Percentiles rank a stretch among this genome's conserved stretches.
Conservation (phyloP, 2,329 filamentous ascomycete species). For the Venturia pyrina region DNA sequence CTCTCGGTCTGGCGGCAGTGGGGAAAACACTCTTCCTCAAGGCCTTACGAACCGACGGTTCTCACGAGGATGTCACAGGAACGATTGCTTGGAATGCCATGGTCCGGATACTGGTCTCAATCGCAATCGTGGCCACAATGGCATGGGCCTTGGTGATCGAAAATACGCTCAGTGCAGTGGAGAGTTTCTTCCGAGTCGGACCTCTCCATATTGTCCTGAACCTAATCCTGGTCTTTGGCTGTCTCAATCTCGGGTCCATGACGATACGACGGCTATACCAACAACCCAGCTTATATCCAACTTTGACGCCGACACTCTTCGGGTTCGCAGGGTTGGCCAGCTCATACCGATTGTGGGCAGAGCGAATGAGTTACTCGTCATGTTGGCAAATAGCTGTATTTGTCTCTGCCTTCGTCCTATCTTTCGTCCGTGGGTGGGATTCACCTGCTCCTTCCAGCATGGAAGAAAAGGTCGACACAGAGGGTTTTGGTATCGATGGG, state of each 20-base stretch:
- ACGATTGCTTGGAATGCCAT: not conserved
- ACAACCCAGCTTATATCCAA: not conserved
- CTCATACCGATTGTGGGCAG: not conserved
- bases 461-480: not conserved
- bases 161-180: not conserved
- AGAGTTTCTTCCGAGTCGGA: conserved; percentile 13
- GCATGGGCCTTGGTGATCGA: not conserved
- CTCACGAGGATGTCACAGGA: not conserved
- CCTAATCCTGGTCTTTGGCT: not conserved
- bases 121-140: conserved; percentile 13
- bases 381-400: not conserved
- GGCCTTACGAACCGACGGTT: not conserved
- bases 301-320: not conserved
- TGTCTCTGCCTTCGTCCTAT: not conserved
- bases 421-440: not conserved
- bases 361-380: not conserved
- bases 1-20: conserved; percentile 17
- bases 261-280: no score
- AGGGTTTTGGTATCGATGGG: not conserved
- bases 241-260: not conserved
- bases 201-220: conserved; percentile 6
- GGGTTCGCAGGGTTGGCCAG: not conserved
- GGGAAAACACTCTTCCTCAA: conserved; percentile 14
- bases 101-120: not conserved
- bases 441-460: not conserved